Percentiles rank a stretch among this genome's conserved stretches.
phyloP scores from a whole-genome alignment of 2,329 filamentous ascomycete genomes.

The Chrysosporium keratinophilum region DNA sequence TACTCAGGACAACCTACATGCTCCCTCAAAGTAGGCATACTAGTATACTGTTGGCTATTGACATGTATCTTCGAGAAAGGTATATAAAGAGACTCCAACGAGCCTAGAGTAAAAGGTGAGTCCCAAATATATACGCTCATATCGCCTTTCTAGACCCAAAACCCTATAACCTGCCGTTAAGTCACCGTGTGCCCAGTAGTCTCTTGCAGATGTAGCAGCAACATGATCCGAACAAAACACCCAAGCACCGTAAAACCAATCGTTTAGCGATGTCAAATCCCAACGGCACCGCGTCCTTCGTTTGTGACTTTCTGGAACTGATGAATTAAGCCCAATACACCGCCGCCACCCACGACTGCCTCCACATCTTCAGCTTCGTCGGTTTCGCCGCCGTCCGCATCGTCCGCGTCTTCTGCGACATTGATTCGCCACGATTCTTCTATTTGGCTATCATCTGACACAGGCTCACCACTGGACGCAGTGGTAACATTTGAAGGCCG shows the following conservation, averaged over 20 bases:
- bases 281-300: slow-evolving; percentile 30
- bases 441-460: slow-evolving; percentile 46
- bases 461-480: slow-evolving; percentile 22
- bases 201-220: not conserved
- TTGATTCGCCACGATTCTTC: slow-evolving; percentile 45
- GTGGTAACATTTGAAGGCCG: slow-evolving; percentile 18
- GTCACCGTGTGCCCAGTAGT: not conserved
- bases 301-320: slow-evolving; percentile 53
- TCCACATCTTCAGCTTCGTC: slow-evolving; percentile 43
- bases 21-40: no score
- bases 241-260: not conserved
- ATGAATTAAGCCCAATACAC: slow-evolving; percentile 55
- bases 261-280: slow-evolving; percentile 21
- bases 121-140: slow-evolving; percentile 17
- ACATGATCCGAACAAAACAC: not conserved
- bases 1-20: no score
- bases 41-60: no score
- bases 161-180: not conserved
- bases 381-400: slow-evolving; percentile 31
- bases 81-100: no score
- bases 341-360: slow-evolving; percentile 39
- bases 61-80: no score
- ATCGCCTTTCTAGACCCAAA: not conserved
- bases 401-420: slow-evolving; percentile 27
- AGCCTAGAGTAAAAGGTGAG: slow-evolving; percentile 14